Evolutionary conservation across 306 rosid genomes (phyloP), one percentile per base, ranked within the genome.

Genomic region (Acacia melanoxylon): DNA sequence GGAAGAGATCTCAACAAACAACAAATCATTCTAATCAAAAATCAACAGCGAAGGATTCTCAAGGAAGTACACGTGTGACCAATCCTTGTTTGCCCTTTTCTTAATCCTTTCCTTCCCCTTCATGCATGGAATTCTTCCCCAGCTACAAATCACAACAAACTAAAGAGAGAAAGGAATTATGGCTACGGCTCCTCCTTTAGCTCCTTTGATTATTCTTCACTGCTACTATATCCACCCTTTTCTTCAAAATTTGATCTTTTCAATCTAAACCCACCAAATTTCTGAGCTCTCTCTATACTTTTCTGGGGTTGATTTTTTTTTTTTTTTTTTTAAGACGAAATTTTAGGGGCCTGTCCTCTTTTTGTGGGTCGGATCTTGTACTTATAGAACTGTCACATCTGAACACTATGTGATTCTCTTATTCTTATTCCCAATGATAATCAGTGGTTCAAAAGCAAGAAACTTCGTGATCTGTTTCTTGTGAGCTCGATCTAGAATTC

Each of bases 121-220:
- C 99, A 90, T 95, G 99, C 99, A 95, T 89, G 97, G 95, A 95
- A 90, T 93, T 93, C 93, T 93, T 89, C 95, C 84, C 89, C 92
- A 81, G 87, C 91, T 74, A 79, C 84, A 94, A 61, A 88, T 85
- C 84, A 87, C 84, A 80, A 78, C 83, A 78, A 62, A 48, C 66
- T 51, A 72, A 77, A 77, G 31, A 33, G 16, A 85, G 78, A 78
- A 72, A 72, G 84, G 85, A 78, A 89, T 86, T 84, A 82, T 37
- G 41, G 41, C 41, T 12, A 46, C 84, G 87, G 69, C 40, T 67
- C 37, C 24, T 33, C 27, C 71, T 33, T 87, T 78, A 67, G 88
- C 86, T 82, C 83, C 86, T 78, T 80, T 86, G 87, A 72, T 86
- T 78, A 51, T 84, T 83, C 72, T 81, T 85, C 75, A 46, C 76